These are phyloP conservation scores for Seminavis robusta DNA, from an alignment of 108 stramenopile genomes.

Conservation along the genomic window DNA sequence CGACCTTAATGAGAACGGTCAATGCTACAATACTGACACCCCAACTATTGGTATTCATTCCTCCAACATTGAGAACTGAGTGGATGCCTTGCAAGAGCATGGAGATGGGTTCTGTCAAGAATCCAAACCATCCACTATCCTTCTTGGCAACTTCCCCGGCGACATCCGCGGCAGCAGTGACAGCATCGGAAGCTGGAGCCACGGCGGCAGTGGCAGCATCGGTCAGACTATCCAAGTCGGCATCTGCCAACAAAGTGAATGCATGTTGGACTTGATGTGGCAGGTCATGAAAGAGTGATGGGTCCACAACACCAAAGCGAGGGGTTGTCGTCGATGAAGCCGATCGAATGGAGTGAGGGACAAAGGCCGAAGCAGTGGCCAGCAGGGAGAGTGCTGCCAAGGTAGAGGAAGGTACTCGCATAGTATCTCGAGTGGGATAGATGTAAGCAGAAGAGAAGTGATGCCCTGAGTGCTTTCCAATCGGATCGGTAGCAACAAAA, in stretches of 20 bases:
- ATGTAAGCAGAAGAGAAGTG: no score
- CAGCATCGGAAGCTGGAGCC: slow-evolving; percentile 25
- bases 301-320: slow-evolving; percentile 42
- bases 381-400: slow-evolving; percentile 13
- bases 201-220: slow-evolving; percentile 9
- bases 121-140: slow-evolving; percentile 90
- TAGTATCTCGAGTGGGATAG: no score
- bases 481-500: no score
- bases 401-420: no score
- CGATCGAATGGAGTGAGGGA: slow-evolving; percentile 33
- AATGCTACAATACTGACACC: slow-evolving; percentile 90
- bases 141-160: slow-evolving; percentile 23
- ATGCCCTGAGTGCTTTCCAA: no score
- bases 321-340: slow-evolving; percentile 26
- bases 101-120: slow-evolving; percentile 73
- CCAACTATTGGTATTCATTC: slow-evolving; percentile 77
- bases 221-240: slow-evolving; percentile 34
- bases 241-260: slow-evolving; percentile 47
- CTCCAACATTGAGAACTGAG: slow-evolving; percentile 41
- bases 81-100: slow-evolving; percentile 65
- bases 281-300: slow-evolving; percentile 41
- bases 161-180: slow-evolving; percentile 20
- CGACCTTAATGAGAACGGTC: slow-evolving; percentile 86
- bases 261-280: slow-evolving; percentile 47
- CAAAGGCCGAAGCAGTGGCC: slow-evolving; percentile 42